phyloP scores from a whole-genome alignment of 1,139 yeast genomes.

The Taphrina wiesneri region DNA sequence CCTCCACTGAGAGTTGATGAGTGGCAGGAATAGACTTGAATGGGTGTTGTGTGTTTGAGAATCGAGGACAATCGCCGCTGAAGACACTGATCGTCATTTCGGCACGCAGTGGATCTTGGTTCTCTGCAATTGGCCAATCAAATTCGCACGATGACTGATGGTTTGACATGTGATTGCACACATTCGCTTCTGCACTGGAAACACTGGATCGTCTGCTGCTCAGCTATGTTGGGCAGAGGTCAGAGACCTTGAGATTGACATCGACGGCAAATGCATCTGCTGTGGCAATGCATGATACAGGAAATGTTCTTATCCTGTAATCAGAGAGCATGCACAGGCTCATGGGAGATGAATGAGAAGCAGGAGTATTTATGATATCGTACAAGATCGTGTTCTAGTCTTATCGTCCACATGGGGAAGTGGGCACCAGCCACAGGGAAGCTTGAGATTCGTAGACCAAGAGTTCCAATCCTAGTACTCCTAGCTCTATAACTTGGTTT shows the following conservation, averaged over 20 bases:
- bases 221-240: too few relatives aligned
- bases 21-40: too few relatives aligned
- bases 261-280: too few relatives aligned
- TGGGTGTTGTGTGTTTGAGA: too few relatives aligned
- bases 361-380: not conserved
- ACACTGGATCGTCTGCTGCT: too few relatives aligned
- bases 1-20: too few relatives aligned
- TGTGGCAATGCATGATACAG: too few relatives aligned
- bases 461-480: too few relatives aligned
- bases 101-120: not conserved
- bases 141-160: not conserved
- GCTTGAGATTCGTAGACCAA: not conserved
- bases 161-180: not conserved
- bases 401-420: not conserved
- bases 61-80: not conserved
- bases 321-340: not conserved
- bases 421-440: not conserved
- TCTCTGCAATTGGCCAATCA: not conserved
- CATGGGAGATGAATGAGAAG: not conserved
- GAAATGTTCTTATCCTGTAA: too few relatives aligned
- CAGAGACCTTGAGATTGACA: too few relatives aligned
- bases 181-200: too few relatives aligned
- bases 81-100: not conserved
- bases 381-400: not conserved
- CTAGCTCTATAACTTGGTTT: too few relatives aligned